phyloP scores from a whole-genome alignment of 768 basidiomycete genomes.

The Pisolithus albus region DNA sequence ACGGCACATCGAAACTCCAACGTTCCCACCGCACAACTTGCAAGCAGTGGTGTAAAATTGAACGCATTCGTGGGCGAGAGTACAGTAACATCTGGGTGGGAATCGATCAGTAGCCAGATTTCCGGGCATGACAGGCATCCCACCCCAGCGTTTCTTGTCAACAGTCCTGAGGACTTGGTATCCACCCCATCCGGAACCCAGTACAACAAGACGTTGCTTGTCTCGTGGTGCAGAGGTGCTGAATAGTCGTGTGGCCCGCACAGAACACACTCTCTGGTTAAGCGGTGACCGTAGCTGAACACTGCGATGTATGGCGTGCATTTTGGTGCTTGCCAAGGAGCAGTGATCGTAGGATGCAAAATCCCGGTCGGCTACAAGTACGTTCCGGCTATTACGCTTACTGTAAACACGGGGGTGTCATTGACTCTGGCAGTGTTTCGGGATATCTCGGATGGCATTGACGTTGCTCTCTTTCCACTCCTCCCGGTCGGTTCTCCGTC shows the following conservation, averaged over 20 bases:
- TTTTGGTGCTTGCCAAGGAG: constrained; percentile 1
- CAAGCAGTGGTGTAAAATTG: constrained; percentile 42
- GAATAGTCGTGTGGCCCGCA: constrained; percentile 27
- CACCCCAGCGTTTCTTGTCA: constrained; percentile 69
- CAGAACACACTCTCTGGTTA: constrained; percentile 13
- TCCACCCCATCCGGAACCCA: constrained; percentile 77
- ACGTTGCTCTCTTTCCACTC: neutral
- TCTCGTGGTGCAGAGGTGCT: constrained; percentile 28
- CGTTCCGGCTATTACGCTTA: neutral
- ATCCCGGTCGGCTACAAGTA: neutral
- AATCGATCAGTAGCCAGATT: neutral
- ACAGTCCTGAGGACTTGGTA: constrained; percentile 61
- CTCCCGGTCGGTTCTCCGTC: neutral
- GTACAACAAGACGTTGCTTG: constrained; percentile 50
- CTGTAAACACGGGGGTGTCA: no score
- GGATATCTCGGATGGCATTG: constrained; percentile 1
- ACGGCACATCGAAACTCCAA: constrained; percentile 76
- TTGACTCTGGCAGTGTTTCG: neutral
- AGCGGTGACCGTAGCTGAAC: neutral
- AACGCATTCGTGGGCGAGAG: constrained; percentile 51
- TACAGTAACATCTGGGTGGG: constrained; percentile 50
- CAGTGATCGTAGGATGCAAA: neutral
- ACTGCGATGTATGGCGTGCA: neutral
- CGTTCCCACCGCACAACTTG: constrained; percentile 68
- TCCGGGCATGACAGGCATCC: constrained; percentile 14